phyloP scores from a whole-genome alignment of 352 stramenopile species.

The Phytophthora capsici region DNA sequence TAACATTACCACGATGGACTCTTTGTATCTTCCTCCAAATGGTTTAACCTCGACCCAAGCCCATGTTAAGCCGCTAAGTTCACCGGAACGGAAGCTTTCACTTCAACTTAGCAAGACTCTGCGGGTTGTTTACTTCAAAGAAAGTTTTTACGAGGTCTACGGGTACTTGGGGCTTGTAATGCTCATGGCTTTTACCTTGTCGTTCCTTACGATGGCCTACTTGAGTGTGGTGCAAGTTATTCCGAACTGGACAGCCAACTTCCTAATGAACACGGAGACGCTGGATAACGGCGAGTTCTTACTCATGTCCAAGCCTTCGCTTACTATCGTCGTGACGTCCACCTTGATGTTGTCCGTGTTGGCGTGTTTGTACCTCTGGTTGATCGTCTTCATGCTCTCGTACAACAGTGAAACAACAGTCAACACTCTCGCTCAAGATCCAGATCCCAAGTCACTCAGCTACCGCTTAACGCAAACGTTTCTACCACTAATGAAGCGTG shows the following conservation, averaged over 20 bases:
- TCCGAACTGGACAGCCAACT: slow-evolving; percentile 48
- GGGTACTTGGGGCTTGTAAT: slow-evolving; percentile 49
- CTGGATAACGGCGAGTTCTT: slow-evolving; percentile 61
- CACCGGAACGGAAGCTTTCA: neutral
- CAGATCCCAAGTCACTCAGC: slow-evolving; percentile 22
- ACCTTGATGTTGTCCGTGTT: slow-evolving; percentile 41
- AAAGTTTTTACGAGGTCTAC: slow-evolving; percentile 60
- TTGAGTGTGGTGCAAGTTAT: slow-evolving; percentile 55
- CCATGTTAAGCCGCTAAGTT: slow-evolving; percentile 17
- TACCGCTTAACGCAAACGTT: slow-evolving; percentile 25
- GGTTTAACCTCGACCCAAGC: neutral
- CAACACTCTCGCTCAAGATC: slow-evolving; percentile 21
- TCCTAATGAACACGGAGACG: slow-evolving; percentile 46
- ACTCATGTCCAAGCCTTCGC: slow-evolving; percentile 41
- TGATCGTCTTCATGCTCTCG: slow-evolving; percentile 46
- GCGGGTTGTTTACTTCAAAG: slow-evolving; percentile 27
- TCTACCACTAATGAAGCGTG: slow-evolving; percentile 22
- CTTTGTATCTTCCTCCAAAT: neutral
- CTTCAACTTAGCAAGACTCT: slow-evolving; percentile 9
- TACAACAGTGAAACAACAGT: slow-evolving; percentile 33
- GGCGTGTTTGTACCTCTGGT: slow-evolving; percentile 37
- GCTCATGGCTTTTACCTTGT: slow-evolving; percentile 44
- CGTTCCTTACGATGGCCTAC: slow-evolving; percentile 38
- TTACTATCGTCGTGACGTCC: slow-evolving; percentile 37
- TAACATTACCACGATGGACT: slow-evolving; percentile 10